These are phyloP conservation scores for Cardiosporidium cionae DNA, from an alignment of 169 alveolate genomes.

Conservation along the genomic window DNA sequence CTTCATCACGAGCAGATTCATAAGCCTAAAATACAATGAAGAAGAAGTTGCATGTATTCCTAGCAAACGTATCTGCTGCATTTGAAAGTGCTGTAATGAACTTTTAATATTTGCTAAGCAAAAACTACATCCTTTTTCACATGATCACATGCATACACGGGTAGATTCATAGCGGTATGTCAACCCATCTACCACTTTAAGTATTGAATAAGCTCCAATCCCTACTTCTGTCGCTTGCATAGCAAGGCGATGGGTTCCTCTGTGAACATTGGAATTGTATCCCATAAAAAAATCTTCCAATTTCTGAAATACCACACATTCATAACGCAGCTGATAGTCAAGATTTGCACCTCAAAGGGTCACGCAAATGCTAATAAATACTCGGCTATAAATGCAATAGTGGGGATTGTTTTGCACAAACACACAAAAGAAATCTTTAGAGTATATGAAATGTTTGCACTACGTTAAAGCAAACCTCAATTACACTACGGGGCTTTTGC, in stretches of 20 bases:
- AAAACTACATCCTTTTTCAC: too few relatives aligned
- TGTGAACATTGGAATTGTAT: constrained; percentile 24
- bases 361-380: too few relatives aligned
- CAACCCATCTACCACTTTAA: too few relatives aligned
- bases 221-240: constrained; percentile 26
- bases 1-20: constrained; percentile 23
- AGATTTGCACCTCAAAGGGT: too few relatives aligned
- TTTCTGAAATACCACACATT: too few relatives aligned
- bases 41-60: background rate
- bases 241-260: constrained; percentile 28
- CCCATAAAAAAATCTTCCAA: background rate
- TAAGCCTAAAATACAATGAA: constrained; percentile 7
- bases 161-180: too few relatives aligned
- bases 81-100: too few relatives aligned
- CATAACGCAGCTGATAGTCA: too few relatives aligned
- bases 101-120: too few relatives aligned
- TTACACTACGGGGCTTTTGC: constrained; percentile 16
- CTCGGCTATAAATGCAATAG: background rate
- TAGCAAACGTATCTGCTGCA: too few relatives aligned
- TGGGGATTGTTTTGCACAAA: background rate
- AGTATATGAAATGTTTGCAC: background rate
- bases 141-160: too few relatives aligned
- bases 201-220: background rate
- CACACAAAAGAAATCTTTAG: background rate
- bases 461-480: constrained; percentile 1